Percentiles rank a stretch among this genome's conserved stretches.
These are phyloP conservation scores for Astrocystis sublimbata DNA, from an alignment of 495 filamentous ascomycete genomes.

Conservation along the genomic window DNA sequence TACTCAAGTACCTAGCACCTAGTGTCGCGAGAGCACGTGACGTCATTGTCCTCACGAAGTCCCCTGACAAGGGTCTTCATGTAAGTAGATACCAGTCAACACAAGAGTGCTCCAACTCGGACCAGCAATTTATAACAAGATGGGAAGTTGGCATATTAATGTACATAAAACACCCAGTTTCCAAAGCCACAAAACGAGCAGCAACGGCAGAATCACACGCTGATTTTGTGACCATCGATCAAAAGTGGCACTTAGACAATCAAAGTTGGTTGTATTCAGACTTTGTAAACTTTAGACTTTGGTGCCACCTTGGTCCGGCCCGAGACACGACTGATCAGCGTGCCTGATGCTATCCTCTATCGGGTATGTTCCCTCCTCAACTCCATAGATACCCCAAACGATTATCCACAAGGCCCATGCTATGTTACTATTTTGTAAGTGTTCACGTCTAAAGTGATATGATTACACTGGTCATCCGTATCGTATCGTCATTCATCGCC, in stretches of 20 bases:
- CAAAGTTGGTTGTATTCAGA: not conserved
- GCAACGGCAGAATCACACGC: not conserved
- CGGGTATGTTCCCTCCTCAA: slow-evolving; percentile 11
- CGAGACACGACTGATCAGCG: not conserved
- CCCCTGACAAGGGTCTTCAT: no score
- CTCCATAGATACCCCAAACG: not conserved
- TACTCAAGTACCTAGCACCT: no score
- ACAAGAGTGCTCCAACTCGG: no score
- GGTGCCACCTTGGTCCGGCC: not conserved
- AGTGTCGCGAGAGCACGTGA: slow-evolving; percentile 42
- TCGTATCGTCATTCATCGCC: not conserved
- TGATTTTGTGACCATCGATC: not conserved
- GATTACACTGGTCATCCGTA: not conserved
- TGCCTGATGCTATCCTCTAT: slow-evolving; percentile 12
- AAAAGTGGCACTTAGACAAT: not conserved
- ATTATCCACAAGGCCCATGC: not conserved
- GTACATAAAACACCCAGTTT: not conserved
- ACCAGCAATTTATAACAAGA: no score
- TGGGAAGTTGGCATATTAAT: no score
- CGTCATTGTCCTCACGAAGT: not conserved
- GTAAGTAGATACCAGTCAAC: no score
- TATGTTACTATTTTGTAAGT: not conserved
- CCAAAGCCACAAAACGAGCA: not conserved
- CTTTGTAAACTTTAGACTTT: not conserved
- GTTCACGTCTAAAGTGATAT: not conserved